phyloP scores from a whole-genome alignment of 495 filamentous ascomycete species.

The Aspergillus egyptiacus region DNA sequence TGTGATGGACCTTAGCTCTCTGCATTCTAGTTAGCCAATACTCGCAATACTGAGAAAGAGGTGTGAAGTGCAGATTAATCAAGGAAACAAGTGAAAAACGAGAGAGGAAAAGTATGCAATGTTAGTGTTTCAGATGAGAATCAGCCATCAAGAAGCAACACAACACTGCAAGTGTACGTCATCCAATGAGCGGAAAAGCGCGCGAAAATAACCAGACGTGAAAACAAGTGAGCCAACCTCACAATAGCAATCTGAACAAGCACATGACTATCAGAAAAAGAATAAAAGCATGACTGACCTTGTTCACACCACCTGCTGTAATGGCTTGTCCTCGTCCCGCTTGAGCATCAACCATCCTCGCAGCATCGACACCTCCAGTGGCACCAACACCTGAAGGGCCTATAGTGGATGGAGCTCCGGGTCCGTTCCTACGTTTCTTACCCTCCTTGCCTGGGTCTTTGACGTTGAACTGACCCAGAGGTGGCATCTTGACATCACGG shows the following conservation, averaged over 20 bases:
- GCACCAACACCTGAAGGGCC: slow-evolving; percentile 29
- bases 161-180: too few species aligned
- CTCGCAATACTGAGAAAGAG: neutral
- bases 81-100: neutral
- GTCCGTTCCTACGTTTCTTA: slow-evolving; percentile 66
- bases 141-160: neutral
- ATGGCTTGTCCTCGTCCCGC: slow-evolving; percentile 25
- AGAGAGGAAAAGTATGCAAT: neutral
- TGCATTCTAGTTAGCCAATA: slow-evolving; percentile 28
- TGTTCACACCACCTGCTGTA: slow-evolving; percentile 44
- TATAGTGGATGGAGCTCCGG: slow-evolving; percentile 27
- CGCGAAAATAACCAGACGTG: too few species aligned
- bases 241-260: too few species aligned
- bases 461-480: slow-evolving; percentile 88
- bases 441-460: slow-evolving; percentile 60
- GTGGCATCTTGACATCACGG: slow-evolving; percentile 73
- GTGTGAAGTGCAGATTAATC: neutral
- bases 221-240: too few species aligned
- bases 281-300: slow-evolving; percentile 33
- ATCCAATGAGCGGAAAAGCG: too few species aligned
- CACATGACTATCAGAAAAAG: too few species aligned
- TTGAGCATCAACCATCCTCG: slow-evolving; percentile 33
- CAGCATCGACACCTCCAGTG: slow-evolving; percentile 27
- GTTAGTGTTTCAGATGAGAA: neutral
- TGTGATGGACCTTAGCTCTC: slow-evolving; percentile 57